Evolutionary conservation across 352 stramenopile genomes (phyloP).

Genomic region (Peronospora tabacina): DNA sequence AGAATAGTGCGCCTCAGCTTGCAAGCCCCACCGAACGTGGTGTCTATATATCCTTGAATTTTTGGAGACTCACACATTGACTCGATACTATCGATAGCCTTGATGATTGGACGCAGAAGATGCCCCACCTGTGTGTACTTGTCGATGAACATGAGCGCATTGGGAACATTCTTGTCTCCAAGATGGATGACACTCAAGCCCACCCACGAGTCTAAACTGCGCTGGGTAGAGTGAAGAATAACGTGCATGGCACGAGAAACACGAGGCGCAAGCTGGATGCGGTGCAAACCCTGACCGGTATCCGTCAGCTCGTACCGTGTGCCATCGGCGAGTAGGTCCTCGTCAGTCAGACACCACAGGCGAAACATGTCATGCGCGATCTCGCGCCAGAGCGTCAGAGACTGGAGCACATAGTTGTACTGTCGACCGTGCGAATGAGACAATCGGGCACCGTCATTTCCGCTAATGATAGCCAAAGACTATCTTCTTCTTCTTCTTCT

Average conservation of each 20-base stretch:
- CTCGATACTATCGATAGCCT: conserved; percentile 74
- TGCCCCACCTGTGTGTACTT: conserved; percentile 94
- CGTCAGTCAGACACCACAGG: conserved; percentile 92
- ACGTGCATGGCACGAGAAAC: conserved; percentile 94
- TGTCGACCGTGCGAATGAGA: conserved; percentile 92
- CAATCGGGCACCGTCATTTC: conserved; percentile 88
- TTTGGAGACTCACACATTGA: conserved; percentile 39
- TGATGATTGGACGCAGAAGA: conserved; percentile 84
- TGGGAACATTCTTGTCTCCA: conserved; percentile 97
- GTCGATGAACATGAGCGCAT: conserved; percentile 97
- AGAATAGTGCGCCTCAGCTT: conserved; percentile 88
- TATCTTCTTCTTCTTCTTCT: conserved; percentile 61
- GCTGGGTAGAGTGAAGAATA: conserved; percentile 83
- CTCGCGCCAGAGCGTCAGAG: conserved; percentile 92
- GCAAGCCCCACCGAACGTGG: conserved; percentile 80
- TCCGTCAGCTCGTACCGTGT: conserved; percentile 87
- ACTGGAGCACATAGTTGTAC: conserved; percentile 95
- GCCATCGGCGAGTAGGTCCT: conserved; percentile 79
- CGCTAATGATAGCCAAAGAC: conserved; percentile 90
- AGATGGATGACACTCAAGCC: conserved; percentile 94
- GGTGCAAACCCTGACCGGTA: conserved; percentile 93
- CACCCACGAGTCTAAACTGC: conserved; percentile 80
- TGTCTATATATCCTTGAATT: conserved; percentile 53
- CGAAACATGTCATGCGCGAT: conserved; percentile 96
- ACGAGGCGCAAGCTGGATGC: conserved; percentile 89